These are phyloP conservation scores for Neltuma alba DNA, from an alignment of 306 rosid species.

Conservation along the genomic window DNA sequence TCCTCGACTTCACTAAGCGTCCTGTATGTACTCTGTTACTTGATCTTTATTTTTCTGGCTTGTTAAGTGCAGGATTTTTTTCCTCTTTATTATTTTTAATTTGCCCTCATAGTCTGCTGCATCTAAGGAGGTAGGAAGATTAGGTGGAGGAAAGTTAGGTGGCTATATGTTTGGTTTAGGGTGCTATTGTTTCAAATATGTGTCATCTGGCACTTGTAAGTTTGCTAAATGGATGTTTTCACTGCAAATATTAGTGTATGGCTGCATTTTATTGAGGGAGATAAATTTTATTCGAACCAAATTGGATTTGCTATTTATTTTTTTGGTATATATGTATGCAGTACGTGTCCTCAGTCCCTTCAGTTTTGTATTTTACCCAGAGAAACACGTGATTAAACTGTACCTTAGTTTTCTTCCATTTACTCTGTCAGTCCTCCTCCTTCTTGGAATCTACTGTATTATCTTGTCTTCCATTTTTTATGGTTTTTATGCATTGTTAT, in stretches of 20 bases:
- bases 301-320: slow-evolving; percentile 1
- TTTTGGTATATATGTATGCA: neutral
- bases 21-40: slow-evolving; percentile 14
- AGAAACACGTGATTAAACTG: neutral
- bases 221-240: slow-evolving; percentile 27
- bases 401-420: neutral
- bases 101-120: neutral
- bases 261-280: slow-evolving; percentile 29
- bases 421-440: slow-evolving; percentile 3
- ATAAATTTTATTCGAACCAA: slow-evolving; percentile 10
- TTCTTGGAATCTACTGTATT: slow-evolving; percentile 5
- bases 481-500: slow-evolving; percentile 36
- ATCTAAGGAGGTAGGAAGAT: neutral
- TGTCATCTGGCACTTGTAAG: slow-evolving; percentile 10
- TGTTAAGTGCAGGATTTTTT: neutral
- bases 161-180: neutral
- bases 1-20: neutral
- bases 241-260: slow-evolving; percentile 15
- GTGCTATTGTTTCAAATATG: slow-evolving; percentile 13
- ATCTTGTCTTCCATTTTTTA: slow-evolving; percentile 29
- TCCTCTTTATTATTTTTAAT: neutral
- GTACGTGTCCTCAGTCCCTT: slow-evolving; percentile 1
- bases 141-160: neutral
- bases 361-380: slow-evolving; percentile 11
- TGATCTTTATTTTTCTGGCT: slow-evolving; percentile 10